A percentile compares a stretch with the other conserved stretches of the same genome.
These are phyloP conservation scores for Symmetrospora coprosmae DNA, from an alignment of 768 basidiomycete species.

Conservation along the genomic window DNA sequence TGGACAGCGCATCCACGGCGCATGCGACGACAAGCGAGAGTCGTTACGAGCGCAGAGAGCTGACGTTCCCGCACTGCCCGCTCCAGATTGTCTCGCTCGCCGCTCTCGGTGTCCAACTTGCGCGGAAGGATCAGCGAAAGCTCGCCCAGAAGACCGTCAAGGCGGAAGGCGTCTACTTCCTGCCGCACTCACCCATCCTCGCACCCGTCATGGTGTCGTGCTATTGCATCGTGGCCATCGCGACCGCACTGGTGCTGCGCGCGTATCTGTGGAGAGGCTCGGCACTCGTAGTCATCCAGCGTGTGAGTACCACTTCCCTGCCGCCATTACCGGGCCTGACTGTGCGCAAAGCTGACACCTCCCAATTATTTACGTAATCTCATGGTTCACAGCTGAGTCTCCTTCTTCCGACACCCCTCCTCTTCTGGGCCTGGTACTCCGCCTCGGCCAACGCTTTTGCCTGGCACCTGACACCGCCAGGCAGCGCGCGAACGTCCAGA, in stretches of 20 bases:
- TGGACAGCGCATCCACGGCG: neutral
- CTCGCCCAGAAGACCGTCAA: neutral
- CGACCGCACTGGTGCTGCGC: neutral
- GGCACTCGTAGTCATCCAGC: neutral
- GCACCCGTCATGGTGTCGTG: constrained; percentile 7
- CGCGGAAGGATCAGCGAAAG: constrained; percentile 8
- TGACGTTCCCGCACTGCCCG: too few relatives aligned
- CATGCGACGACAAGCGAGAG: too few relatives aligned
- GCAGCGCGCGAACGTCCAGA: neutral
- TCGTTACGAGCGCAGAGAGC: too few relatives aligned
- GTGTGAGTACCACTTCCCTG: neutral
- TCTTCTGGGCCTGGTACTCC: constrained; percentile 1
- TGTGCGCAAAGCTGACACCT: neutral
- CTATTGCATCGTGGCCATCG: neutral
- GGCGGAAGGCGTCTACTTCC: neutral
- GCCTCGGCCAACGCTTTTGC: constrained; percentile 16
- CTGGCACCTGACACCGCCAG: constrained; percentile 18
- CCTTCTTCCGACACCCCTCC: constrained; percentile 15
- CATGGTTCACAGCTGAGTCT: neutral
- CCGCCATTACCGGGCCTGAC: neutral
- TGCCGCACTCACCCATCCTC: constrained; percentile 7
- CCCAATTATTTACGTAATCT: too few relatives aligned
- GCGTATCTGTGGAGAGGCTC: constrained; percentile 11
- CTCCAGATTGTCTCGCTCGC: neutral
- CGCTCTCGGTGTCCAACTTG: neutral